These are phyloP conservation scores for Isoetes engelmannii DNA, from an alignment of 83 land plant genomes.

Conservation along the genomic window DNA sequence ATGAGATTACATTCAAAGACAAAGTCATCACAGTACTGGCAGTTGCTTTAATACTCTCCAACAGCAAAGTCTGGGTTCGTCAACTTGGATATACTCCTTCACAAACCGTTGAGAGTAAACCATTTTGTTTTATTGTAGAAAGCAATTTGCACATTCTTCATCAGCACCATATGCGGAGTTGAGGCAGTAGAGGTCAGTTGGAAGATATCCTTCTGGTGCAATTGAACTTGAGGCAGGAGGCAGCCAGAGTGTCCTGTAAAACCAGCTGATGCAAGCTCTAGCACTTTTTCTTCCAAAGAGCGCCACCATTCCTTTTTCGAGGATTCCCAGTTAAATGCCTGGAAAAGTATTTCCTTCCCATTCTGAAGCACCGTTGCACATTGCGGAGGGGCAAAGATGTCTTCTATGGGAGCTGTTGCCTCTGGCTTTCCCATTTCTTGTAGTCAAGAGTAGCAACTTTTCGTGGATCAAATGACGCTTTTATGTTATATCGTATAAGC, in stretches of 20 bases:
- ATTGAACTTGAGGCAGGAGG: conserved; percentile 80
- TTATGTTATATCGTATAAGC: no score
- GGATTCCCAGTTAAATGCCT: conserved; percentile 79
- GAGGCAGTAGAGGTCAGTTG: conserved; percentile 56
- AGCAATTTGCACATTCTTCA: neutral
- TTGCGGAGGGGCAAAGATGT: no score
- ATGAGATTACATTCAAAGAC: conserved; percentile 3
- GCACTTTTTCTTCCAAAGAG: conserved; percentile 39
- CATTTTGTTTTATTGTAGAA: neutral
- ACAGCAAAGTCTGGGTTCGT: conserved; percentile 67
- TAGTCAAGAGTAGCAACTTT: no score
- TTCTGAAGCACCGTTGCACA: no score
- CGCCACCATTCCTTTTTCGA: conserved; percentile 70
- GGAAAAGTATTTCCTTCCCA: conserved; percentile 1
- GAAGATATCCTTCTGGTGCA: conserved; percentile 82
- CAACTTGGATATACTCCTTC: conserved; percentile 63
- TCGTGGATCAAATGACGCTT: no score
- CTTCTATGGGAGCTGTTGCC: no score
- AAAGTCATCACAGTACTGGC: conserved; percentile 27
- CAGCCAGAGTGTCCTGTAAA: conserved; percentile 50
- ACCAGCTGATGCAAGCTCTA: conserved; percentile 43
- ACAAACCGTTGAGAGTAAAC: conserved; percentile 31
- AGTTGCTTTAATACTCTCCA: conserved; percentile 81
- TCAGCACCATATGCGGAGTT: conserved; percentile 53
- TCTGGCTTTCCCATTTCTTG: no score